Base-by-base conservation (phyloP, 2,329 filamentous ascomycete species). In the Sclerotinia spermophila region DNA sequence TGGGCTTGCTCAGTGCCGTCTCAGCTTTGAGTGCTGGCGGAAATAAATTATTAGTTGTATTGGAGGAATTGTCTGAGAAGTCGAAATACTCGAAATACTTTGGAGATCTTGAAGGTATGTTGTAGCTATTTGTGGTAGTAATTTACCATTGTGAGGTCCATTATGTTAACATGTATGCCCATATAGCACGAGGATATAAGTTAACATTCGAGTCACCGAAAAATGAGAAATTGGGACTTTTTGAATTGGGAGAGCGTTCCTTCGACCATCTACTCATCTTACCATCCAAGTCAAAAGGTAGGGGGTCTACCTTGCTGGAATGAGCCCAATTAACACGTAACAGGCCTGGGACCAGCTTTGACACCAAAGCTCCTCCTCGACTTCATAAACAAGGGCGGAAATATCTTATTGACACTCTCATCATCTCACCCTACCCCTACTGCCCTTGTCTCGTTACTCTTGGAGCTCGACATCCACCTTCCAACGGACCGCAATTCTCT, bases 231-330 rank as follows among this genome's bases (percentile, higher is more conserved):
- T 83, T 98, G 77, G 86, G 88, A 67, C 86, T 99, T 75, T 97
- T 97, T 84, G 86, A 89, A 79, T 89, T 96, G 74, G 96, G 95
- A 79, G 93, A 96, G 83, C 89, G 92, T 80, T 89, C 88, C 74
- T 98, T 94, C 82, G 95, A 98, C 82, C 95, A 99, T 82, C 84
- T 98, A 74, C 82, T 98, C 74, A 86, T 99, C 76, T 88, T 98
- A 74, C 96, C 96, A 67, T 89, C 90, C 72, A 97, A 95, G 82
- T 89, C 92, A 44, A 99, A 99, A 87, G 94, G 92, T 93, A 80
- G 45, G 30, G 30, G 35, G 69, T n/a, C 42, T 59, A 24, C 40
- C 61, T 75, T 62, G 67, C 53, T 62, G 30, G 44, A 38, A 51
- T 42, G n/a, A 35, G 68, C 35, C 33, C 59, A 56, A 33, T 71